phyloP scores from a whole-genome alignment of 2,329 filamentous ascomycete species.

The Neonectria coccinea region DNA sequence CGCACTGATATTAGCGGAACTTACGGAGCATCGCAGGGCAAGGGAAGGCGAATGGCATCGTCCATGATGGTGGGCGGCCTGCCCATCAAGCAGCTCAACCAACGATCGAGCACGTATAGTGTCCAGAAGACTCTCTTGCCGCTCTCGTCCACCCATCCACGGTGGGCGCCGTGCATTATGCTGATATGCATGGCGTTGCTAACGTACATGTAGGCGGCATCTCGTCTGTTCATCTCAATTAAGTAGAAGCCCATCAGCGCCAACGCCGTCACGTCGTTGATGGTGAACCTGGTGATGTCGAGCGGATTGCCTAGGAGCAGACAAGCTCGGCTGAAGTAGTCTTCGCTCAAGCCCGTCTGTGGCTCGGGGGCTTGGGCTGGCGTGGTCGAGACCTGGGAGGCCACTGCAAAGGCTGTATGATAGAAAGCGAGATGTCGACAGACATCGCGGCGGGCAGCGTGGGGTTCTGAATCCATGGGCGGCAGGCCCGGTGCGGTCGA shows the following conservation, averaged over 20 bases:
- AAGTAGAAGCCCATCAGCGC: conserved; percentile 63
- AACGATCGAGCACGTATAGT: conserved; percentile 63
- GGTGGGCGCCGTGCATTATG: conserved; percentile 61
- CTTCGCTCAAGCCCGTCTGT: conserved; percentile 54
- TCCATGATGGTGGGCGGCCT: conserved; percentile 60
- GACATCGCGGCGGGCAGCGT: conserved; percentile 38
- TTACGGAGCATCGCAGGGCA: conserved; percentile 57
- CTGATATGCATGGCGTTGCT: conserved; percentile 61
- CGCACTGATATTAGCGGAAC: conserved; percentile 30
- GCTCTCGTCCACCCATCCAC: conserved; percentile 57
- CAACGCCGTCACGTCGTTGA: conserved; percentile 58
- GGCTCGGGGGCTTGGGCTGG: conserved; percentile 23
- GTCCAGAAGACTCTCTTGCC: conserved; percentile 65
- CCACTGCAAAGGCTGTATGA: conserved; percentile 59
- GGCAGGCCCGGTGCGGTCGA: conserved; percentile 47
- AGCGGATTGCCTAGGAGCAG: conserved; percentile 60
- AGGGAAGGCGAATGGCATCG: conserved; percentile 58
- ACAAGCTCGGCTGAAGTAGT: conserved; percentile 58
- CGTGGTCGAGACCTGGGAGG: conserved; percentile 47
- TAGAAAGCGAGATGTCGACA: conserved; percentile 58
- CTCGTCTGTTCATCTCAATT: conserved; percentile 61
- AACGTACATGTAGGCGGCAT: conserved; percentile 61
- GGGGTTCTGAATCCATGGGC: conserved; percentile 34
- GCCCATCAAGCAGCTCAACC: conserved; percentile 62
- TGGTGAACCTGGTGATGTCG: conserved; percentile 55